Percentiles rank a stretch among this genome's conserved stretches.
These are phyloP conservation scores for Talaromyces sp. DNA, from an alignment of 2,329 filamentous ascomycete genomes.

Conservation along the genomic window DNA sequence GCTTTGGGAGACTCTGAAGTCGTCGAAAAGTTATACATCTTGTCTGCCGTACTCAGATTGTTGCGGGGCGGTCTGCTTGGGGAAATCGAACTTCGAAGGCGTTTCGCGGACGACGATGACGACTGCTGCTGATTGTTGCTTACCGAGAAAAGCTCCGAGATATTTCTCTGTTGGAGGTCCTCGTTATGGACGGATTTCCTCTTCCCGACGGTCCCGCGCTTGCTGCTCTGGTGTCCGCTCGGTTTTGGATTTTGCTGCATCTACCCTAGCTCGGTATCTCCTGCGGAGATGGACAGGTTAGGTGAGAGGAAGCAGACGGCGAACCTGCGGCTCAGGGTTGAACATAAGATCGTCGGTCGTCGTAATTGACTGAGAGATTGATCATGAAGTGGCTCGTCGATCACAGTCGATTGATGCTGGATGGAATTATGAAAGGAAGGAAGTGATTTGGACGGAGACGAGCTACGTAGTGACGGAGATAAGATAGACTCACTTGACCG, in stretches of 20 bases:
- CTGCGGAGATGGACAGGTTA: slow-evolving; percentile 10
- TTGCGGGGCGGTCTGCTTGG: slow-evolving; percentile 16
- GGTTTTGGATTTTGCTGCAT: slow-evolving; percentile 34
- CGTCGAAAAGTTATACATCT: slow-evolving; percentile 53
- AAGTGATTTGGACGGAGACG: slow-evolving; percentile 14
- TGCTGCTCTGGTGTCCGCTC: slow-evolving; percentile 42
- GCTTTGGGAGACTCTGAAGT: slow-evolving; percentile 35
- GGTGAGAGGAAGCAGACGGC: background rate
- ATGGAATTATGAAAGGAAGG: background rate
- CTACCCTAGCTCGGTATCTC: slow-evolving; percentile 36
- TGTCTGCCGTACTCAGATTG: slow-evolving; percentile 34
- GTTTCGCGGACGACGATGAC: slow-evolving; percentile 37
- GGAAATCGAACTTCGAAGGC: slow-evolving; percentile 29
- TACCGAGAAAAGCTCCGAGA: slow-evolving; percentile 44
- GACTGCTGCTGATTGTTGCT: slow-evolving; percentile 22
- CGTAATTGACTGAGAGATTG: background rate
- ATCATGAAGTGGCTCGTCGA: background rate
- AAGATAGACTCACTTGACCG: slow-evolving; percentile 22
- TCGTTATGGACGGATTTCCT: slow-evolving; percentile 38
- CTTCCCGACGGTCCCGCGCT: slow-evolving; percentile 42
- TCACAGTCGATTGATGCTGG: background rate
- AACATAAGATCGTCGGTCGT: slow-evolving; percentile 13
- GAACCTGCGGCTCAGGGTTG: slow-evolving; percentile 21
- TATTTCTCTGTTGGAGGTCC: slow-evolving; percentile 39
- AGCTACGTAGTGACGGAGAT: slow-evolving; percentile 25